These are phyloP conservation scores for Fusarium heterosporum DNA, from an alignment of 2,329 filamentous ascomycete species.

Conservation along the genomic window DNA sequence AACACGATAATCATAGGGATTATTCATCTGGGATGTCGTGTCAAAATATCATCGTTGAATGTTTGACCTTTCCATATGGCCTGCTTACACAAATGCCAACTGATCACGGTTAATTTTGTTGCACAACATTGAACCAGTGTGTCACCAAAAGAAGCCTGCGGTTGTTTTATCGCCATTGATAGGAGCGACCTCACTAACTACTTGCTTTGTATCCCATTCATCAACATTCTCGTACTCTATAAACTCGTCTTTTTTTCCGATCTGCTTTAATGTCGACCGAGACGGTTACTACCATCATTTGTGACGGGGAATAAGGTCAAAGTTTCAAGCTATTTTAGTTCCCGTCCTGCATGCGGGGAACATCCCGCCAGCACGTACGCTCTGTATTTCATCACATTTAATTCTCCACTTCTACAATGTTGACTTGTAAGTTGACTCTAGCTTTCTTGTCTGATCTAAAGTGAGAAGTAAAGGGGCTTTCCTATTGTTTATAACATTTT, in stretches of 20 bases:
- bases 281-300: background rate
- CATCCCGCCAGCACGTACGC: background rate
- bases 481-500: too few relatives aligned
- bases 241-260: background rate
- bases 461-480: too few relatives aligned
- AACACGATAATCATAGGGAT: too few relatives aligned
- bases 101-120: background rate
- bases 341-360: background rate
- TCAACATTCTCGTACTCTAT: background rate
- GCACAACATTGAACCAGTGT: slow-evolving; percentile 3
- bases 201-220: background rate
- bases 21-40: background rate
- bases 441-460: too few relatives aligned
- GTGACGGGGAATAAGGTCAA: background rate
- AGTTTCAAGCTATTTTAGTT: background rate
- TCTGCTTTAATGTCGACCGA: slow-evolving; percentile 2
- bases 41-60: background rate
- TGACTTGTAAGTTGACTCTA: too few relatives aligned
- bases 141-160: background rate
- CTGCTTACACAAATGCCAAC: slow-evolving; percentile 1
- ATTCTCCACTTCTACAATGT: background rate
- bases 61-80: background rate
- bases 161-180: background rate
- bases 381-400: too few relatives aligned
- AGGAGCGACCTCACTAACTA: background rate